Evolutionary conservation across 768 basidiomycete genomes (phyloP).

Genomic region (Pisolithus microcarpus): DNA sequence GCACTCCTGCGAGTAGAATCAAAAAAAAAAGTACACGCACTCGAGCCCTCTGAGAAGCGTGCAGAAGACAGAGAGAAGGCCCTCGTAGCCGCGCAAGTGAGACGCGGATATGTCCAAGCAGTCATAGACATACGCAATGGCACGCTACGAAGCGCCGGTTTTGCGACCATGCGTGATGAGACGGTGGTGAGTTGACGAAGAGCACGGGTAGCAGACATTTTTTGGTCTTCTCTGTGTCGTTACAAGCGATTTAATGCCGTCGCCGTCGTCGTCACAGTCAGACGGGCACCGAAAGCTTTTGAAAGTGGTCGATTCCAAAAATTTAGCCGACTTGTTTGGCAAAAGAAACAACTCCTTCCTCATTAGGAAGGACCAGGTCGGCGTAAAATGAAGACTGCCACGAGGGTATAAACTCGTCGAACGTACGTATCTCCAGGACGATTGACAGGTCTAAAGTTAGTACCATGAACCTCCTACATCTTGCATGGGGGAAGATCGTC

Average conservation of each 20-base stretch:
- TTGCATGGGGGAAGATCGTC: too few relatives aligned
- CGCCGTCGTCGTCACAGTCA: too few relatives aligned
- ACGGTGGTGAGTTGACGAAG: slow-evolving; percentile 49
- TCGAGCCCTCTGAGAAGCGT: slow-evolving; percentile 36
- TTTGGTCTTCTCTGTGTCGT: too few relatives aligned
- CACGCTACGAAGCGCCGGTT: slow-evolving; percentile 20
- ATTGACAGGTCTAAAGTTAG: neutral
- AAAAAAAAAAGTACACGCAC: slow-evolving; percentile 24
- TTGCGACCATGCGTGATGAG: slow-evolving; percentile 32
- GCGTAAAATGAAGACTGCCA: neutral
- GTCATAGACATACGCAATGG: slow-evolving; percentile 11
- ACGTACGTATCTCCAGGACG: too few relatives aligned
- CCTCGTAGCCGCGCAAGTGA: slow-evolving; percentile 23
- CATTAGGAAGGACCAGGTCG: neutral
- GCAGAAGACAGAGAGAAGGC: slow-evolving; percentile 35
- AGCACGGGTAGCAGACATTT: slow-evolving; percentile 58
- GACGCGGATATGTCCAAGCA: slow-evolving; percentile 8
- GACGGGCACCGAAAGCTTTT: too few relatives aligned
- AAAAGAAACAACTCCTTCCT: slow-evolving; percentile 23
- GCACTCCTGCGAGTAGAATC: neutral
- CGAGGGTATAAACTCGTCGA: neutral
- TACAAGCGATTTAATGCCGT: too few relatives aligned
- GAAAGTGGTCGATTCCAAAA: slow-evolving; percentile 8
- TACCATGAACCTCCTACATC: neutral
- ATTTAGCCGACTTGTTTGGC: slow-evolving; percentile 28